Evolutionary conservation across 1,284 basidiomycete genomes (phyloP), one percentile per base, ranked within the genome.

Genomic region (Peniophora sp.): DNA sequence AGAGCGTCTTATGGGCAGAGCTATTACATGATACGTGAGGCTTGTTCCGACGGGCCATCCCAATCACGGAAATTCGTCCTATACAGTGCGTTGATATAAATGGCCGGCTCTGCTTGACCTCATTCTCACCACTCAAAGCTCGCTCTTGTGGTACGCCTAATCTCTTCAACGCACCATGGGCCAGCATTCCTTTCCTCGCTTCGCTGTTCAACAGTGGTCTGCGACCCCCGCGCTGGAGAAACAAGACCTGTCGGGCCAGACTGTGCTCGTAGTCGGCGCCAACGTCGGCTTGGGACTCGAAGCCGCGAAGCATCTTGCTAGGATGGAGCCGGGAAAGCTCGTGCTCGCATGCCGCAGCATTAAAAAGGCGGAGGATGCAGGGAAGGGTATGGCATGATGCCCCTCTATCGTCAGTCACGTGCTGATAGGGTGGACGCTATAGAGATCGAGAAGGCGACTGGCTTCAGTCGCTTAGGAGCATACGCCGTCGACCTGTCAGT

Each of bases 201-300:
- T 47, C 27, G 11, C 6, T 9, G 24, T 20, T 23, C 23, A 45
- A 6, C 43, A 45, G 22, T 45, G 43, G 43, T 15, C 10, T 15
- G 20, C 23, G 3, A n/a, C 22, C n/a, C 43, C 43, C n/a, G 18
- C 9, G 18, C 20, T 45, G 18, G 43, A 45, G 23, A 15, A 15
- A 10, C 18, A 45, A 24, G 44, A 53, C 24, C 24, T 57, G 15
- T 27, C 50, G 12, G 49, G 54, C 20, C 61, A 62, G 51, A 61
- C 63, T 1, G 53, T 68, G 10, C 49, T 68, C 8, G 46, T 68
- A 34, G 60, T 57, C 0, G 63, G 66, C n/a, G 52, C 63, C 22
- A 68, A 68, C 47, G 55, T 59, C 22, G 67, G 67, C n/a, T 57
- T 67, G 3, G 67, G 65, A 8, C 57, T 62, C n/a, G 67, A 66